A percentile compares a stretch with the other conserved stretches of the same genome.
phyloP scores from a whole-genome alignment of 331 rosid genomes.

The Pyrus hybrid region DNA sequence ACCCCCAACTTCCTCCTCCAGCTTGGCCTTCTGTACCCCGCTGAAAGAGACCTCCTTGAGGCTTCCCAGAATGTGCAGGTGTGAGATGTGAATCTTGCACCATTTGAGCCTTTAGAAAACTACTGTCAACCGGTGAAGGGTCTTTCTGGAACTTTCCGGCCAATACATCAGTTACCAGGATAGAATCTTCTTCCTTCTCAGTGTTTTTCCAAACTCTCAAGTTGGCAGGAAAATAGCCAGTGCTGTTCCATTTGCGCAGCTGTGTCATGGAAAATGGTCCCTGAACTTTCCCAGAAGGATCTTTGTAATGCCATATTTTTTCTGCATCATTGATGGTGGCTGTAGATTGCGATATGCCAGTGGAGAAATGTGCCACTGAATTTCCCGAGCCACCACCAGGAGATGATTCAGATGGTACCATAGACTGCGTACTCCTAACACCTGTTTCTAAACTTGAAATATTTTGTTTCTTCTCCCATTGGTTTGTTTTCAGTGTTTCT shows the following conservation, averaged over 20 bases:
- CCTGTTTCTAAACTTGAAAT: slow-evolving; percentile 41
- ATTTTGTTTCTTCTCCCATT: slow-evolving; percentile 61
- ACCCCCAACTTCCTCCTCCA: slow-evolving; percentile 51
- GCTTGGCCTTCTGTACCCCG: slow-evolving; percentile 47
- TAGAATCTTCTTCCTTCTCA: slow-evolving; percentile 63
- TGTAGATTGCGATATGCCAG: slow-evolving; percentile 31
- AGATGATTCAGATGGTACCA: slow-evolving; percentile 29
- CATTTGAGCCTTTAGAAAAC: slow-evolving; percentile 41
- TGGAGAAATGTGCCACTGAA: slow-evolving; percentile 34
- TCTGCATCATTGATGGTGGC: slow-evolving; percentile 64
- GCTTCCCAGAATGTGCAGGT: slow-evolving; percentile 39
- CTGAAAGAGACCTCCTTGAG: slow-evolving; percentile 35
- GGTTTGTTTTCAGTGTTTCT: slow-evolving; percentile 45
- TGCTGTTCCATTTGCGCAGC: slow-evolving; percentile 86
- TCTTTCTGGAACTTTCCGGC: slow-evolving; percentile 65
- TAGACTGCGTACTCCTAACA: slow-evolving; percentile 35
- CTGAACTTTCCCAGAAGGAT: slow-evolving; percentile 92
- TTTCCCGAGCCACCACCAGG: slow-evolving; percentile 29
- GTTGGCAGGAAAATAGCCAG: slow-evolving; percentile 93
- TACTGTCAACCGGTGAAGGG: slow-evolving; percentile 19
- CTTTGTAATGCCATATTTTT: slow-evolving; percentile 83
- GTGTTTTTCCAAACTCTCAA: slow-evolving; percentile 68
- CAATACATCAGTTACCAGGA: slow-evolving; percentile 65
- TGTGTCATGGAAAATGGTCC: slow-evolving; percentile 94
- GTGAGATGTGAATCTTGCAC: slow-evolving; percentile 34